Percentiles rank a stretch among this genome's conserved stretches.
Evolutionary conservation across 768 basidiomycete genomes (phyloP).

Genomic region (Boletus bicolor): DNA sequence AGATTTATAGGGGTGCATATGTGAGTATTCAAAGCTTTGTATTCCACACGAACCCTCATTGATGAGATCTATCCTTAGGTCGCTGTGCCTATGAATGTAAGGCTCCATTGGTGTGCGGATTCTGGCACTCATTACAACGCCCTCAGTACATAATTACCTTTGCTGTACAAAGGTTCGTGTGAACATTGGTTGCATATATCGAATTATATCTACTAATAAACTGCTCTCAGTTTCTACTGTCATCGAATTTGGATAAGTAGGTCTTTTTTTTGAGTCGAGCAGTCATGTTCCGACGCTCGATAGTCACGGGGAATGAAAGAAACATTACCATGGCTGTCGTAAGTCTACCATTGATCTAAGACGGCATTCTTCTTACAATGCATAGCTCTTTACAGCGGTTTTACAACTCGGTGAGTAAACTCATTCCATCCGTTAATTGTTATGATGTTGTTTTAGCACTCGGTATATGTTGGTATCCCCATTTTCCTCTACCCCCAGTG

Average conservation of each 20-base stretch:
- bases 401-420: conserved; percentile 4
- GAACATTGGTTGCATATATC: neutral
- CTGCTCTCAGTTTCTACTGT: conserved; percentile 11
- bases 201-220: neutral
- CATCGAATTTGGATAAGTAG: conserved; percentile 20
- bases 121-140: neutral
- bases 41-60: neutral
- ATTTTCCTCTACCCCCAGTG: neutral
- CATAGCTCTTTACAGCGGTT: neutral
- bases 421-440: neutral
- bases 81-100: conserved; percentile 6
- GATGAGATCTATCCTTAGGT: neutral
- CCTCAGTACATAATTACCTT: conserved; percentile 5
- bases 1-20: conserved; percentile 3
- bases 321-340: neutral
- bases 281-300: neutral
- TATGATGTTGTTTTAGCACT: neutral
- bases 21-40: neutral
- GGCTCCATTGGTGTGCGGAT: neutral
- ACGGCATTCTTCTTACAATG: neutral
- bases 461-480: conserved; percentile 5
- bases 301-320: conserved; percentile 1
- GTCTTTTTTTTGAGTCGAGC: neutral
- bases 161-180: conserved; percentile 12
- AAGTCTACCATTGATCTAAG: neutral